These are phyloP conservation scores for Selenicereus undatus DNA, from an alignment of 148 eudicot species.

Conservation along the genomic window DNA sequence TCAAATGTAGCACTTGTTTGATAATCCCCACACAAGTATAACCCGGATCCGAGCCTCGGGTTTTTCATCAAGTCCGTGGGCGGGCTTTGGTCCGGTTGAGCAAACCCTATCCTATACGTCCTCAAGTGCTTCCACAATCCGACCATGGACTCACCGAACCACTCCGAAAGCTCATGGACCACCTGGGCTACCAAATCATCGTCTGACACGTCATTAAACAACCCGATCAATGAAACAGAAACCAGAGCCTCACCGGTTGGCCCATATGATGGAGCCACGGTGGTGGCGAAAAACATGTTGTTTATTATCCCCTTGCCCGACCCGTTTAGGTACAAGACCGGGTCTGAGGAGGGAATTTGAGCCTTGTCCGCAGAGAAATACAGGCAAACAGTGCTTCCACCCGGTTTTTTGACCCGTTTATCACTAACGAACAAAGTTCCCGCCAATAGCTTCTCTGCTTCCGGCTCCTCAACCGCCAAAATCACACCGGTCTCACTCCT, in stretches of 20 bases:
- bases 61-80: conserved; percentile 71
- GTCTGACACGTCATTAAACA: conserved; percentile 46
- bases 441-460: conserved; percentile 60
- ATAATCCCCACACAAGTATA: conserved; percentile 89
- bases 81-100: conserved; percentile 92
- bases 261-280: conserved; percentile 75
- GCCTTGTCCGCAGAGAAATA: conserved; percentile 51
- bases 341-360: conserved; percentile 53
- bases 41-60: conserved; percentile 50
- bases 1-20: conserved; percentile 91
- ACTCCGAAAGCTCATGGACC: conserved; percentile 54
- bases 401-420: conserved; percentile 30
- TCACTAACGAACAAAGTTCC: conserved; percentile 25
- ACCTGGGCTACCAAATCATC: conserved; percentile 52
- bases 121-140: conserved; percentile 70
- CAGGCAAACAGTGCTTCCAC: conserved; percentile 75
- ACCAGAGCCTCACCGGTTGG: conserved; percentile 69
- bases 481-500: conserved; percentile 59
- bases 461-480: conserved; percentile 79
- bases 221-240: conserved; percentile 81
- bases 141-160: conserved; percentile 70
- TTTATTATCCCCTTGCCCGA: conserved; percentile 88
- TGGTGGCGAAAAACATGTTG: conserved; percentile 90
- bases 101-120: conserved; percentile 62
- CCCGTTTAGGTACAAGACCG: conserved; percentile 73